These are phyloP conservation scores for Ogataea paraovalis DNA, from an alignment of 805 yeast genomes.

Conservation along the genomic window DNA sequence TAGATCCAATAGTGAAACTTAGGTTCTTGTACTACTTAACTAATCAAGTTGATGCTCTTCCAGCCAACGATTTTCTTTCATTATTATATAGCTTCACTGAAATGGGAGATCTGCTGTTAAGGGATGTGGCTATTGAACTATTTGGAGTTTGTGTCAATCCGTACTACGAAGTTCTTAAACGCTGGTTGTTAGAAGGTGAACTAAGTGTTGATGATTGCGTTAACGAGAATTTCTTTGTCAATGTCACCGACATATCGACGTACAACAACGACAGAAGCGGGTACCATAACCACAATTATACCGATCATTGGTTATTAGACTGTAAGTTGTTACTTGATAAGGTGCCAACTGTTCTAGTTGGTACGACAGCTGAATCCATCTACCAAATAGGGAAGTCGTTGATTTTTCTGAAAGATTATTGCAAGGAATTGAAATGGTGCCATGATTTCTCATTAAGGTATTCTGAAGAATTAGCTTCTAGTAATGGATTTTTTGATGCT, in stretches of 20 bases:
- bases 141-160: constrained; percentile 49
- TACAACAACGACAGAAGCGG: not conserved
- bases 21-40: constrained; percentile 51
- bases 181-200: constrained; percentile 72
- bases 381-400: constrained; percentile 71
- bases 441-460: constrained; percentile 10
- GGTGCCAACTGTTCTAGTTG: constrained; percentile 44
- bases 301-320: not conserved
- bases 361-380: constrained; percentile 39
- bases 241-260: constrained; percentile 2
- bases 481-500: not conserved
- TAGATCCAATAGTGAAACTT: constrained; percentile 50
- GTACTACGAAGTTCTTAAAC: constrained; percentile 52
- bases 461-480: not conserved
- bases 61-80: constrained; percentile 53
- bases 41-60: constrained; percentile 26
- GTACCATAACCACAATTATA: not conserved
- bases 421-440: constrained; percentile 66
- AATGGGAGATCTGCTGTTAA: constrained; percentile 62
- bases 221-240: constrained; percentile 58
- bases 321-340: constrained; percentile 21
- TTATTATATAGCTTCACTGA: constrained; percentile 44
- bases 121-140: constrained; percentile 38
- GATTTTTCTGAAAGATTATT: constrained; percentile 56
- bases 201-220: constrained; percentile 38